Evolutionary conservation across 176 grass and related monocot species (phyloP).

Genomic region (Oryza punctata): DNA sequence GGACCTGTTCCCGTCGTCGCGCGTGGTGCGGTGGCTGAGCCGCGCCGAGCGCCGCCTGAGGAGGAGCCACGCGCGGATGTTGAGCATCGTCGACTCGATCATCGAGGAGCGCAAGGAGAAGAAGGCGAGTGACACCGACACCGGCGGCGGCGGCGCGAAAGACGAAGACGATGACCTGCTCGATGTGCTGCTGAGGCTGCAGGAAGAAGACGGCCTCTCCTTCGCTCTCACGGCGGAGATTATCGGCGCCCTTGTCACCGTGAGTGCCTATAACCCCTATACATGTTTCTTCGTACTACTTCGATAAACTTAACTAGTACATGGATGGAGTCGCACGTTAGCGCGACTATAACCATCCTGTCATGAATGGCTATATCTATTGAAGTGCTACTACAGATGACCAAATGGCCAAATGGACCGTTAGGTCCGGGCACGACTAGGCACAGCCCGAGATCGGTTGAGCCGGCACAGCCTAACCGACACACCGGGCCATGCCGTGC

Average conservation of each 20-base stretch:
- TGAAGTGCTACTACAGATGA: too few species aligned
- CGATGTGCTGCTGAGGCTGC: conserved; percentile 46
- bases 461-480: too few species aligned
- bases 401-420: too few species aligned
- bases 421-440: too few species aligned
- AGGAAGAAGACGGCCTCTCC: conserved; percentile 20
- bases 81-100: conserved; percentile 38
- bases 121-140: neutral
- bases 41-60: neutral
- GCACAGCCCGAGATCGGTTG: too few species aligned
- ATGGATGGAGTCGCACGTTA: too few species aligned
- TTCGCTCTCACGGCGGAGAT: conserved; percentile 17
- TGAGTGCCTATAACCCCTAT: neutral
- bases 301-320: too few species aligned
- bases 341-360: too few species aligned
- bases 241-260: neutral
- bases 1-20: conserved; percentile 58
- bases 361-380: too few species aligned
- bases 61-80: conserved; percentile 14
- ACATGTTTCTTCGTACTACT: too few species aligned
- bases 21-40: conserved; percentile 33
- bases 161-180: conserved; percentile 39
- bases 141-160: neutral
- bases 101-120: conserved; percentile 37
- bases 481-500: too few species aligned